These are phyloP conservation scores for Phytophthora europaea DNA, from an alignment of 352 stramenopile species.

Conservation along the genomic window DNA sequence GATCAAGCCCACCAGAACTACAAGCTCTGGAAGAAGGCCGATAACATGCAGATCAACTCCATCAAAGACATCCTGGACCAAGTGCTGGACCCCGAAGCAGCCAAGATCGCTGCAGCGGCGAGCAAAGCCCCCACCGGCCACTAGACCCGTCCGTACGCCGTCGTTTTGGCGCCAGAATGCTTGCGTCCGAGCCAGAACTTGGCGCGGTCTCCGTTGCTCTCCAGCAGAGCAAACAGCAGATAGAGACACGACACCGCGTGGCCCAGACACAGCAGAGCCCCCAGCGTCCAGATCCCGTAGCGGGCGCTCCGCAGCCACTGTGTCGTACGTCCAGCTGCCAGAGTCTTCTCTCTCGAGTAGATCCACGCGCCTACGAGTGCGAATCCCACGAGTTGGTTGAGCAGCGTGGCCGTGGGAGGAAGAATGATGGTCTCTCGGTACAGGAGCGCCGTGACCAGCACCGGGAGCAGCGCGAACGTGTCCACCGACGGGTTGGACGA, in stretches of 20 bases:
- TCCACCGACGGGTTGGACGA: constrained; percentile 26
- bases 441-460: constrained; percentile 16
- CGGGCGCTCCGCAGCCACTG: constrained; percentile 23
- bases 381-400: constrained; percentile 65
- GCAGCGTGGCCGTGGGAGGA: constrained; percentile 37
- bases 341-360: constrained; percentile 51
- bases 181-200: constrained; percentile 79
- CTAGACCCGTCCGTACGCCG: constrained; percentile 29
- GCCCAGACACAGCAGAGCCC: constrained; percentile 53
- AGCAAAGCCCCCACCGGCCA: constrained; percentile 11
- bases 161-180: constrained; percentile 14
- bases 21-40: constrained; percentile 85
- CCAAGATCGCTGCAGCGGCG: constrained; percentile 20
- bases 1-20: constrained; percentile 87
- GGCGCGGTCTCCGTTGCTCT: constrained; percentile 69
- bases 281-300: constrained; percentile 35
- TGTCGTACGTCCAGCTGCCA: constrained; percentile 16
- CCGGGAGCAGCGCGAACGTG: constrained; percentile 49
- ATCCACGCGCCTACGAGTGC: constrained; percentile 65
- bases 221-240: constrained; percentile 72
- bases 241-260: constrained; percentile 76
- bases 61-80: constrained; percentile 88
- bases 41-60: constrained; percentile 84
- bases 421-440: constrained; percentile 28
- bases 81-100: constrained; percentile 64